Evolutionary conservation across 495 filamentous ascomycete genomes (phyloP).

Genomic region (Hypoxylon lienhwacheense): DNA sequence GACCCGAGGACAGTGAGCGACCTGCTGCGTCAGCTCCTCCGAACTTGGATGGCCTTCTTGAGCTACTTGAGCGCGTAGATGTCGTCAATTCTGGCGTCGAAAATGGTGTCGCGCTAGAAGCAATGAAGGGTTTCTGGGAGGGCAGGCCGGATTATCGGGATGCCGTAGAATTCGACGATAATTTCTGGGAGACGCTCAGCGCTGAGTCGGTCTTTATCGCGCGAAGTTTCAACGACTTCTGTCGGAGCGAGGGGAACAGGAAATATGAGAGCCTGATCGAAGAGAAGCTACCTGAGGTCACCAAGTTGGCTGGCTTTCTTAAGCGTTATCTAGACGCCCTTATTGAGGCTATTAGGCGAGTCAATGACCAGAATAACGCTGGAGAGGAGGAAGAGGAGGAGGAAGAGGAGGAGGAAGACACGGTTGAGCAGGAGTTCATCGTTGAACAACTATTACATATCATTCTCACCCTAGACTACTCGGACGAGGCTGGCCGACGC

Average conservation of each 20-base stretch:
- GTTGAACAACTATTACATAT: constrained; percentile 95
- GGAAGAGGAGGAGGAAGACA: constrained; percentile 75
- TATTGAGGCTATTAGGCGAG: constrained; percentile 64
- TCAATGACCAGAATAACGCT: constrained; percentile 55
- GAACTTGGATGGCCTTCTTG: constrained; percentile 74
- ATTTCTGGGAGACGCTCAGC: constrained; percentile 83
- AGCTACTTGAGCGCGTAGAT: constrained; percentile 92
- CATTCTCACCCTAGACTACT: constrained; percentile 86
- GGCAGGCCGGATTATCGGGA: constrained; percentile 89
- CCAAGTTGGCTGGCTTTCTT: constrained; percentile 79
- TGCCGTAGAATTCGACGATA: constrained; percentile 75
- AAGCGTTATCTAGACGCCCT: constrained; percentile 76
- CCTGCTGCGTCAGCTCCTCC: constrained; percentile 59
- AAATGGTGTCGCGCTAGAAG: constrained; percentile 84
- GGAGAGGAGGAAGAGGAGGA: constrained; percentile 70
- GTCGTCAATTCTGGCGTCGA: constrained; percentile 87
- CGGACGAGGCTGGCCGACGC: constrained; percentile 88
- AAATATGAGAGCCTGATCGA: constrained; percentile 74
- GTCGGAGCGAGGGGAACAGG: constrained; percentile 66
- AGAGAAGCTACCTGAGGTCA: constrained; percentile 94
- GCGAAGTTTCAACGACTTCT: constrained; percentile 92
- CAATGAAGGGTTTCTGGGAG: constrained; percentile 95
- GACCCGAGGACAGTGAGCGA: constrained; percentile 50
- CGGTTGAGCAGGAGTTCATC: constrained; percentile 85
- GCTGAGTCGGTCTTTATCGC: constrained; percentile 86